Conservation (phyloP, 345 rosid species). For the Turritis glabra region DNA sequence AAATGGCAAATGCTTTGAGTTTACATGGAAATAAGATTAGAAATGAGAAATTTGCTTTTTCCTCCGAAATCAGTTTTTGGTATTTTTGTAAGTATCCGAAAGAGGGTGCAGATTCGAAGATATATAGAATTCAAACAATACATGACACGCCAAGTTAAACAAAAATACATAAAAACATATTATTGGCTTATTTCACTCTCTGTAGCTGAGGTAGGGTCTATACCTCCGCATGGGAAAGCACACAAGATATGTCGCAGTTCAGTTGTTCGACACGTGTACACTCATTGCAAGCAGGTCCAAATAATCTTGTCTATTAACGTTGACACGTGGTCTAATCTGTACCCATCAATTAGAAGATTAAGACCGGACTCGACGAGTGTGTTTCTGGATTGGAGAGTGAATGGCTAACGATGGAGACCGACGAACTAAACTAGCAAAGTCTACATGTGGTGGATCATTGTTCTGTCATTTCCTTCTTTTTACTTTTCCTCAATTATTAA, state of each 20-base stretch:
- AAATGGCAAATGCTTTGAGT: not conserved
- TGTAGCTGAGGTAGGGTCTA: constrained; percentile 19
- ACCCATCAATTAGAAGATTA: constrained; percentile 19
- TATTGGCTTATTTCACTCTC: constrained; percentile 4
- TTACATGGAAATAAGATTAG: not conserved
- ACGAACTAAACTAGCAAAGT: constrained; percentile 26
- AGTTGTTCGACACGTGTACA: constrained; percentile 26
- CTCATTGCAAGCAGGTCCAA: constrained; percentile 28
- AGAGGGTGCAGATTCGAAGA: not conserved
- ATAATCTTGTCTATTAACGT: not conserved
- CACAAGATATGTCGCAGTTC: constrained; percentile 30
- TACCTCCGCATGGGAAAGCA: constrained; percentile 33
- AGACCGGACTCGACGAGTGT: constrained; percentile 30
- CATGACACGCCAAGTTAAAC: not conserved
- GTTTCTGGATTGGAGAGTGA: constrained; percentile 24
- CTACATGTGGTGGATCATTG: constrained; percentile 17
- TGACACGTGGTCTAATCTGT: constrained; percentile 16
- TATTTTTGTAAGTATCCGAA: not conserved
- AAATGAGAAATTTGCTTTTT: not conserved
- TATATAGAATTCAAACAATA: not conserved
- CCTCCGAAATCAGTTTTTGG: not conserved
- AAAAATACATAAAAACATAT: not conserved
- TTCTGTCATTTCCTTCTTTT: constrained; percentile 3
- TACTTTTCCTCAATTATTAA: constrained; percentile 16
- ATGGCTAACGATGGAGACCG: constrained; percentile 26